Conservation (phyloP, 768 basidiomycete species). For the Pleurotus tuber-regium region DNA sequence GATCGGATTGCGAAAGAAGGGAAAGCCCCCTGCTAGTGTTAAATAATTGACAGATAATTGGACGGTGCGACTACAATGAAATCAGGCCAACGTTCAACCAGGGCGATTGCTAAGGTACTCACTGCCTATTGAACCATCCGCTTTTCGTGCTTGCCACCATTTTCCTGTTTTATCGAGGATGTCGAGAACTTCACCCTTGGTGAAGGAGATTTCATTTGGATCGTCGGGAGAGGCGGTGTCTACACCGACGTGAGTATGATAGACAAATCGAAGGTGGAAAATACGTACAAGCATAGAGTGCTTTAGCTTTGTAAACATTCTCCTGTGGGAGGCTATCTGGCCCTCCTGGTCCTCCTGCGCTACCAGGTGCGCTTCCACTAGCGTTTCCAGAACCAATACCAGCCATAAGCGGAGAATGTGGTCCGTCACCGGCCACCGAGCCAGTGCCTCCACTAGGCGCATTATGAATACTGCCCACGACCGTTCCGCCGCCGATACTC, state of each 20-base stretch:
- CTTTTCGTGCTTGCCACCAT: conserved; percentile 18
- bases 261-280: conserved; percentile 11
- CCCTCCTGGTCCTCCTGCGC: too few species aligned
- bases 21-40: conserved; percentile 23
- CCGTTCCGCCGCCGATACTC: conserved; percentile 32
- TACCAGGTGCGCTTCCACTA: conserved; percentile 17
- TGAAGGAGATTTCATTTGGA: conserved; percentile 93
- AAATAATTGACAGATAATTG: conserved; percentile 82
- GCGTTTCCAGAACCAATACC: conserved; percentile 44
- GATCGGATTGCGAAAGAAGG: conserved; percentile 13
- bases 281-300: conserved; percentile 82
- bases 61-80: conserved; percentile 68
- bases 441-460: conserved; percentile 45
- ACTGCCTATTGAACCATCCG: conserved; percentile 56
- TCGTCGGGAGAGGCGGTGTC: conserved; percentile 94
- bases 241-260: conserved; percentile 32
- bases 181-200: conserved; percentile 42
- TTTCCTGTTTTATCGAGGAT: conserved; percentile 17
- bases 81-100: too few species aligned
- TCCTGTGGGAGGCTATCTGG: conserved; percentile 11
- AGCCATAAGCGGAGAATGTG: conserved; percentile 68
- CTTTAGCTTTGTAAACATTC: conserved; percentile 78
- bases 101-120: too few species aligned
- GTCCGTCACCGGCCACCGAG: conserved; percentile 30
- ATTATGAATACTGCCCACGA: conserved; percentile 56